Base-by-base conservation (phyloP, 2,329 filamentous ascomycete species). In the Arthrobotrys iridis region DNA sequence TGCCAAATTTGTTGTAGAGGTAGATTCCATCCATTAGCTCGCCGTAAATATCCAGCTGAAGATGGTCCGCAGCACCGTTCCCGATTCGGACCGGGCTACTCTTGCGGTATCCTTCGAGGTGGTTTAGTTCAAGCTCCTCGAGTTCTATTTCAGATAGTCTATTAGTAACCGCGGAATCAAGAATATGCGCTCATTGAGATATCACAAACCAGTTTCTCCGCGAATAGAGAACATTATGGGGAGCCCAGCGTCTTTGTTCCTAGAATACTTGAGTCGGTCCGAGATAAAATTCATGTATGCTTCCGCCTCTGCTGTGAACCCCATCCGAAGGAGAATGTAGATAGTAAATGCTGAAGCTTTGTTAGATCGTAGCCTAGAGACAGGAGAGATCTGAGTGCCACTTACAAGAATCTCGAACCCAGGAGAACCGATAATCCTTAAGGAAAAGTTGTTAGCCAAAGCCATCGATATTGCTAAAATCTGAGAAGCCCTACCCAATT, bases 221-320 rank as follows among this genome's bases (percentile, higher is more conserved):
- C 88, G 86, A 77, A 93, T 93, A 41, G 89, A 91, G 80, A 93
- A 93, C 91, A 93, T 93, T 80, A 93, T 91, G 10, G 91, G 91
- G 35, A 93, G 82, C 0, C 87, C 88, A 28, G 88, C 87, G 57
- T 89, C 86, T 0, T 85, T 80, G 5, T 83, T 83, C n/a, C 87
- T 85, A 0, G 88, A 88, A 73, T 87, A 85, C 30, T 87, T 84
- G 74, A 93, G 88, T 7, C 90, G 87, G 77, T 91, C 87, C 82
- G 87, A 91, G 77, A 93, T 92, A 80, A 93, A 93, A 63, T 86
- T 85, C 70, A 93, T 92, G 81, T 92, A 93, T 0, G 90, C 88
- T 80, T 93, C 89, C 2, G 91, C 91, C 81, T 93, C 91, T 18
- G 89, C 86, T 26, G 85, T 88, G 82, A 93, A 93, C 4, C 91